Base-by-base conservation (phyloP, 192 early-diverging fungal species). In the Coemansia sp. region DNA sequence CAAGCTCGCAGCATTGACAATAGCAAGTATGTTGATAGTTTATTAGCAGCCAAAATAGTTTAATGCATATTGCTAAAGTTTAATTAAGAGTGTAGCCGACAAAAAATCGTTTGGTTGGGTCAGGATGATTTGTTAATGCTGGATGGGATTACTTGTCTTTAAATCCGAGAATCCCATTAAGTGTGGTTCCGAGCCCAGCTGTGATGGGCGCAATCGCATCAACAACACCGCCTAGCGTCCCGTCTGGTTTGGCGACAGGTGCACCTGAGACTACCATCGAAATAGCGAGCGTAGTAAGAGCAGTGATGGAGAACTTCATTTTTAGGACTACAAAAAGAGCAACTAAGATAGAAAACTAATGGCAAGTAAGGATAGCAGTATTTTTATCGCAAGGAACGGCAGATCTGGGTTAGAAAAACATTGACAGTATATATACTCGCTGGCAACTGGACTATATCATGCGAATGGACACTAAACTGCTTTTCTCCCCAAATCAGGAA, bases 201-300 rank as follows among this genome's bases (percentile, higher is more conserved):
- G 71, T 68, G 18, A 67, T 57, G 12, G 71, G 66, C 26, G 71
- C 66, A 16, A 63, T n/a, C 1, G 28, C 66, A 52, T 67, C 66
- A 29, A 67, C 65, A 6, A 63, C 71, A 12, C 71, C 66, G 16
- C 49, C 66, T 28, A 67, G 53, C 2, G 34, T 46, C 18, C 60
- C 59, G 10, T 33, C 60, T 4, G 67, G 67, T 5, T 16, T 26
- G 9, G 67, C 49, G 30, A 40, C 9, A 2, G 51, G 70, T 2
- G 58, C 31, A 51, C 58, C 63, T 26, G 59, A 43, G 6, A 26
- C 70, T 8, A 46, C 37, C 16, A 40, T 29, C 20, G 51, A 48
- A 21, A 30, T 25, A 13, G 42, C 56, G n/a, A 66, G 42, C 7
- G 39, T 23, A 23, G 30, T n/a, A 16, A 57, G 30, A 31, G 55